Evolutionary conservation across 2,329 filamentous ascomycete species (phyloP), one percentile per base, ranked within the genome.

Genomic region (Xylariaceae sp.): DNA sequence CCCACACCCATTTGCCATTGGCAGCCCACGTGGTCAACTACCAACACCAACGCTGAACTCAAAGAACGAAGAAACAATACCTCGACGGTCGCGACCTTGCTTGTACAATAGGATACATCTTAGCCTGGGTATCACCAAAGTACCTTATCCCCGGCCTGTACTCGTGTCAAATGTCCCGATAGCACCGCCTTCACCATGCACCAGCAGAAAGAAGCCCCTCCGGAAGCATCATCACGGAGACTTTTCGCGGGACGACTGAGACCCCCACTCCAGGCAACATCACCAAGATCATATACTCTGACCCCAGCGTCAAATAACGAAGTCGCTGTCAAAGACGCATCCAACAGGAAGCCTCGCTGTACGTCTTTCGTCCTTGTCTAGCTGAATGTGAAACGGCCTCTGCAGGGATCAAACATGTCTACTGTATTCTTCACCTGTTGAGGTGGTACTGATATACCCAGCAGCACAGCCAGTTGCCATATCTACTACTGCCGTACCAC

Each of bases 401-500:
- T 26, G 35, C 40, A 15, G 8, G 28, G n/a, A 12, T 32, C 15
- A 19, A 31, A 26, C 22, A 11, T 26, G 22, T n/a, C n/a, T n/a
- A 26, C 22, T 26, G 22, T 26, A 18, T 28, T 37, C 17, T 34
- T 11, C 22, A 30, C 18, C 31, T 15, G 32, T 33, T n/a, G 30
- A 15, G 18, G 13, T 3, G 3, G 19, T 31, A 41, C 34, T 51
- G 22, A 50, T 41, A 34, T 41, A 16, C 19, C 37, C 34, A 35
- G 18, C 37, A 61, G 57, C 34, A 19, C 47, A 47, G 34, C 50
- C 54, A 15, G 47, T 48, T n/a, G 49, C 55, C 37, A 54, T 63
- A 37, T 54, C 47, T 3, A 56, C 58, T 16, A 50, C 36, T 4
- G 56, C 55, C 9, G 57, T 60, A 28, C 43, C 57, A 35, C 60